phyloP scores from a whole-genome alignment of 2,329 filamentous ascomycete species.

The Monosporascus sp. region DNA sequence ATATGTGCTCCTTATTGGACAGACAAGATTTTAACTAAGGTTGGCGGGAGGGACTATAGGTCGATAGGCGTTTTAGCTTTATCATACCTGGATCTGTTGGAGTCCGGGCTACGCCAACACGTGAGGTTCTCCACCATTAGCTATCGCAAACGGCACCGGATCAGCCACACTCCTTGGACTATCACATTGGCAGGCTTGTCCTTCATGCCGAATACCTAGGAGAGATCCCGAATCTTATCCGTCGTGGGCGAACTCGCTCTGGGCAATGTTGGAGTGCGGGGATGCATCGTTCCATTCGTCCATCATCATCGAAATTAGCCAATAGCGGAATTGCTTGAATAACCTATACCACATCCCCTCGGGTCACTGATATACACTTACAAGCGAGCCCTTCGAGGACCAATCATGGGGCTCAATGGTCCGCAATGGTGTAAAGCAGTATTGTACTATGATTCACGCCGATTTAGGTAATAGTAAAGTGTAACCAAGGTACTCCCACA shows the following conservation, averaged over 20 bases:
- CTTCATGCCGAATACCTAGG: neutral
- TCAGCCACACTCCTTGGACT: neutral
- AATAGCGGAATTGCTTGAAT: too few relatives aligned
- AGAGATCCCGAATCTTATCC: neutral
- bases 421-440: too few relatives aligned
- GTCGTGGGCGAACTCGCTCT: neutral
- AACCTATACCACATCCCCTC: too few relatives aligned
- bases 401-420: too few relatives aligned
- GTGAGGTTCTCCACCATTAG: neutral
- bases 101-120: neutral
- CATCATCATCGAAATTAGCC: too few relatives aligned
- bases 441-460: too few relatives aligned
- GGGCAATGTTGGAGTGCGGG: neutral
- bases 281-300: too few relatives aligned
- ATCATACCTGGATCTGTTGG: neutral
- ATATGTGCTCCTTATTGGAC: constrained; percentile 4
- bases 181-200: neutral
- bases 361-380: too few relatives aligned
- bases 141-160: neutral
- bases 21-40: constrained; percentile 2
- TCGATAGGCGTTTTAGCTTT: neutral
- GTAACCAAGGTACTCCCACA: too few relatives aligned
- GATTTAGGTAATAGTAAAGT: too few relatives aligned
- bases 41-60: neutral
- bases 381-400: too few relatives aligned